These are phyloP conservation scores for Syncephalastrum monosporum DNA, from an alignment of 371 early-diverging fungal genomes.

Conservation along the genomic window DNA sequence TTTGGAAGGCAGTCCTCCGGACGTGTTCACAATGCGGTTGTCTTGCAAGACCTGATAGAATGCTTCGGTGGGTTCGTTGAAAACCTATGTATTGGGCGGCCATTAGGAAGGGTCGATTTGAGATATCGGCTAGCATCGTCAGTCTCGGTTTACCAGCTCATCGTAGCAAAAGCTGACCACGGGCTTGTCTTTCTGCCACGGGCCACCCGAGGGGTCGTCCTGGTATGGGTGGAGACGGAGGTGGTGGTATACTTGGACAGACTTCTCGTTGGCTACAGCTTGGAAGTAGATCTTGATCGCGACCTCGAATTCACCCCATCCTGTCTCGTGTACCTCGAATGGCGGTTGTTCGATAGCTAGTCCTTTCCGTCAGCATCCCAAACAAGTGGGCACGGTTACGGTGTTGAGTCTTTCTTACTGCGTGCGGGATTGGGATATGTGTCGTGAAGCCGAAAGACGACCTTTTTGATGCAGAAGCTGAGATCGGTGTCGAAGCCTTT, in stretches of 20 bases:
- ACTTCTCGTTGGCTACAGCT: slow-evolving; percentile 75
- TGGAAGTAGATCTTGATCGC: slow-evolving; percentile 88
- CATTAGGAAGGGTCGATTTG: not conserved
- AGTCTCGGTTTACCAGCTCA: slow-evolving; percentile 59
- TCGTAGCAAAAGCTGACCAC: slow-evolving; percentile 79
- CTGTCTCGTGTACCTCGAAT: slow-evolving; percentile 92
- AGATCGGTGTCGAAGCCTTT: slow-evolving; percentile 86
- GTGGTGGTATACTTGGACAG: slow-evolving; percentile 81
- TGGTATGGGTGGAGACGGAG: slow-evolving; percentile 79
- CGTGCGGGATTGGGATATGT: slow-evolving; percentile 87
- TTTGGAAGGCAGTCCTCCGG: slow-evolving; percentile 28
- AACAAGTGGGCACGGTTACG: not conserved
- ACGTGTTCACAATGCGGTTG: slow-evolving; percentile 42
- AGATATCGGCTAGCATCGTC: not conserved
- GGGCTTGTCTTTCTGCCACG: slow-evolving; percentile 76
- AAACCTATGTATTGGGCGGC: slow-evolving; percentile 52
- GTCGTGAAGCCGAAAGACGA: slow-evolving; percentile 95
- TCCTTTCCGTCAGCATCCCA: not conserved
- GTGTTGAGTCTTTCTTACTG: slow-evolving; percentile 43
- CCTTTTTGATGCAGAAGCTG: slow-evolving; percentile 82
- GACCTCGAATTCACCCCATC: slow-evolving; percentile 99
- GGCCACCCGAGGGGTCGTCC: slow-evolving; percentile 60
- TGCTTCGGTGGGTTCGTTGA: slow-evolving; percentile 87
- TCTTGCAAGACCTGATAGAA: slow-evolving; percentile 68
- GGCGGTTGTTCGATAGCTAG: slow-evolving; percentile 80